Conservation (phyloP, 768 basidiomycete species). For the Psilocybe azurescens region DNA sequence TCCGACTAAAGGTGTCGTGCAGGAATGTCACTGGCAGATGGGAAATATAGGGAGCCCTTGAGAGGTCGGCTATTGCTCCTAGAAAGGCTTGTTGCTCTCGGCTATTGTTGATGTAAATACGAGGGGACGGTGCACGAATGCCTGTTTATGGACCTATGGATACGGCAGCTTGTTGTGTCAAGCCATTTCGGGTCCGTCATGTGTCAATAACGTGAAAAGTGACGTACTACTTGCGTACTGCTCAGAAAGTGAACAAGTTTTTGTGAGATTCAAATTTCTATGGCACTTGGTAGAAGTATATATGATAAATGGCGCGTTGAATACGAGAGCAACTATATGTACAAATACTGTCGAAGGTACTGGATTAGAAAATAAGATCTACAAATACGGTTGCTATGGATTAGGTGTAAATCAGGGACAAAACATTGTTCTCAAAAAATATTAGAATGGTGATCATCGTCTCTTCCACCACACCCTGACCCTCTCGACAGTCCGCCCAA, state of each 20-base stretch:
- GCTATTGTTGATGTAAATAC: not conserved
- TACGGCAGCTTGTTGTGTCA: not conserved
- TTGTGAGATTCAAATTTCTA: too few relatives aligned
- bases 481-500: constrained; percentile 18
- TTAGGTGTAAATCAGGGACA: not conserved
- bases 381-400: too few relatives aligned
- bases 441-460: not conserved
- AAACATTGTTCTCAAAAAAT: not conserved
- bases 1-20: not conserved
- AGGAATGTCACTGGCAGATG: not conserved
- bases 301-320: too few relatives aligned
- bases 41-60: not conserved
- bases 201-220: not conserved
- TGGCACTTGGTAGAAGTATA: too few relatives aligned
- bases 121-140: not conserved
- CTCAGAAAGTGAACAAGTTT: too few relatives aligned
- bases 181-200: not conserved
- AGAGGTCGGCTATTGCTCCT: not conserved
- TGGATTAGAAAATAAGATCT: too few relatives aligned
- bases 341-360: too few relatives aligned
- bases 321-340: too few relatives aligned
- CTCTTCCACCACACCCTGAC: constrained; percentile 11
- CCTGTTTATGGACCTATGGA: not conserved
- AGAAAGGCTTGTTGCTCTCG: not conserved
- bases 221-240: not conserved